Base-by-base conservation (phyloP, 139 green algal genomes). In the Ulvella scutata region DNA sequence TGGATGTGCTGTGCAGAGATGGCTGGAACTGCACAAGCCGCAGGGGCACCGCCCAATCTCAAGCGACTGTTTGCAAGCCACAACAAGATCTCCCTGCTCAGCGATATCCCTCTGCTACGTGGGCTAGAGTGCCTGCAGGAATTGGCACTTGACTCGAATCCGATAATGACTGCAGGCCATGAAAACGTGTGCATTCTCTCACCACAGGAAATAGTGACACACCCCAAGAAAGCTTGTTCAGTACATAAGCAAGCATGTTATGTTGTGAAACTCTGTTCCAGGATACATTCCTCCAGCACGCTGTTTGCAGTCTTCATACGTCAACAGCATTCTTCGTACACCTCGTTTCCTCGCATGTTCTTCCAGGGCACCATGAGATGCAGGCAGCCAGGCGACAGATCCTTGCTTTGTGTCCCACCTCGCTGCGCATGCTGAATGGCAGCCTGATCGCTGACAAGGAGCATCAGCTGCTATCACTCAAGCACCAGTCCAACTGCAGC, bases 61-160 rank as follows among this genome's bases (percentile, higher is more conserved):
- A 43, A 62, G 37, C 51, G 61, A n/a, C 31, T 80, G 0, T 78
- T 76, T 36, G 28, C 79, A 3, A 44, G n/a, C 26, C 43, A 74
- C 67, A 80, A 80, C 43, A 75, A 38, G 35, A 20, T 81, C n/a
- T 17, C n/a, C 6, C 3, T 3, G 37, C 3, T 78, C 4, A 6
- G 28, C 40, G 51, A 67, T 34, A 7, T 76, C 38, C 38, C 61
- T 43, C 38, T 35, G 9, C 34, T 82, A 17, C 3, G 23, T 9
- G 62, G 39, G 23, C 43, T 79, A 9, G 26, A 37, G 6, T 38
- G 67, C 7, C 62, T 82, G 4, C 75, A 3, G 10, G 74, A 82
- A 36, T 39, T 79, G 3, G 61, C 74, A 3, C 40, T 79, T 3
- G 78, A 82, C n/a, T 74, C 74, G 35, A 79, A 79, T 21, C 36